These are phyloP conservation scores for Stephania japonica DNA, from an alignment of 164 flowering plant genomes.

Conservation along the genomic window DNA sequence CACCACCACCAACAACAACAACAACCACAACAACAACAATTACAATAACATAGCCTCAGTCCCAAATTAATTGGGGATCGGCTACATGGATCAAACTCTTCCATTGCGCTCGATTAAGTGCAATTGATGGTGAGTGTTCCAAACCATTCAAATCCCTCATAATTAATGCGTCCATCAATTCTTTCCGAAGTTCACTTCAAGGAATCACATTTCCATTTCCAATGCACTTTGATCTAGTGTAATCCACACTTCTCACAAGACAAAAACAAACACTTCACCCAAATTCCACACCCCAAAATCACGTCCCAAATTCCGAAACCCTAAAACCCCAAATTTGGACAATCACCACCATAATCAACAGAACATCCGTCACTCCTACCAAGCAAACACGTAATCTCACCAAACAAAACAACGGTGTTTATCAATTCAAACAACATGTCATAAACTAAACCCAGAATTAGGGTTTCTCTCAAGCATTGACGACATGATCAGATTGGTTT, in stretches of 20 bases:
- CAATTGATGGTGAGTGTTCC: too few species aligned
- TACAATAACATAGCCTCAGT: too few species aligned
- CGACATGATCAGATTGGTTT: not conserved
- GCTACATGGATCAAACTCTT: too few species aligned
- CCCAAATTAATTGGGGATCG: too few species aligned
- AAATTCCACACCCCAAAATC: not conserved
- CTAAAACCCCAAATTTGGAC: not conserved
- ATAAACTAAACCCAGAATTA: not conserved
- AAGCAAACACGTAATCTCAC: not conserved
- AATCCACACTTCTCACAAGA: not conserved
- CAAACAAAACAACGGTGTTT: not conserved
- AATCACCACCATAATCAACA: not conserved
- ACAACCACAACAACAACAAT: too few species aligned
- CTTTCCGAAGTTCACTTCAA: not conserved
- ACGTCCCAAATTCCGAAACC: not conserved
- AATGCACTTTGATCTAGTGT: not conserved
- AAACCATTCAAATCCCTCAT: too few species aligned
- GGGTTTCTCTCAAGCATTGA: not conserved
- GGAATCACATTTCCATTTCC: not conserved
- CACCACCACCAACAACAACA: too few species aligned
- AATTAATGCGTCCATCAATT: too few species aligned
- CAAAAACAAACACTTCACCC: not conserved
- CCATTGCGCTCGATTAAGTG: too few species aligned
- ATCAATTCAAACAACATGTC: not conserved
- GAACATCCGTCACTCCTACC: not conserved